These are phyloP conservation scores for Neurospora sp. DNA, from an alignment of 495 filamentous ascomycete species.

Conservation along the genomic window DNA sequence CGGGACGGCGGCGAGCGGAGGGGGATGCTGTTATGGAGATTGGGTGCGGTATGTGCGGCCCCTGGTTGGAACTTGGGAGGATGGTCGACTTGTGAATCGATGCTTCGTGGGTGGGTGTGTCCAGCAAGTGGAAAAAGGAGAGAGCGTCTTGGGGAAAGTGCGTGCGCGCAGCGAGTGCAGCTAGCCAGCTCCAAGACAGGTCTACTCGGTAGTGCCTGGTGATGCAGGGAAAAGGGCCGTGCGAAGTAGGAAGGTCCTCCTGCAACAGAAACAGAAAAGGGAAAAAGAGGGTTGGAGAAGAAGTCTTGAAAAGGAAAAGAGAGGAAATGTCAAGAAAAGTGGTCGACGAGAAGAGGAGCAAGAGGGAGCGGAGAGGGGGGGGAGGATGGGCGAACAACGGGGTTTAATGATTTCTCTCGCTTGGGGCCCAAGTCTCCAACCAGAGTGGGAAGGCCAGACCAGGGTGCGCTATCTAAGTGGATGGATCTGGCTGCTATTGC, in stretches of 20 bases:
- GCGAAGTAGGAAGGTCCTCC: constrained; percentile 11
- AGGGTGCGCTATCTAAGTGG: neutral
- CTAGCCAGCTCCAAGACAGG: neutral
- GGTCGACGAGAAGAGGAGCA: constrained; percentile 5
- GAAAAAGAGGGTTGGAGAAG: constrained; percentile 20
- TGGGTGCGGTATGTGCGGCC: neutral
- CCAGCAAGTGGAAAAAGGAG: neutral
- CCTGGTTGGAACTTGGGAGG: neutral
- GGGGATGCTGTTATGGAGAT: neutral
- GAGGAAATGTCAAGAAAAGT: constrained; percentile 4
- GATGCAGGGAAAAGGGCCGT: constrained; percentile 11
- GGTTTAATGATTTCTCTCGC: constrained; percentile 29
- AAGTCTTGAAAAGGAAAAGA: constrained; percentile 21
- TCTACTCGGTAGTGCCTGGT: constrained; percentile 1
- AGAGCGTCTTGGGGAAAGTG: neutral
- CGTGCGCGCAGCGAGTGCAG: neutral
- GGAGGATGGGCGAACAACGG: constrained; percentile 21
- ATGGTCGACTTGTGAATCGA: neutral
- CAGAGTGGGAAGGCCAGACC: neutral
- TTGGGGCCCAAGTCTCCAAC: constrained; percentile 3
- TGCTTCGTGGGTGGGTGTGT: neutral
- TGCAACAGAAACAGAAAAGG: constrained; percentile 21
- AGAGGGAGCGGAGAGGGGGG: constrained; percentile 17
- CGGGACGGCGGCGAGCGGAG: neutral
- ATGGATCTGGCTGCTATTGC: neutral